These are phyloP conservation scores for Saccharomyces hybrid DNA, from an alignment of 1,139 yeast species.

Conservation along the genomic window DNA sequence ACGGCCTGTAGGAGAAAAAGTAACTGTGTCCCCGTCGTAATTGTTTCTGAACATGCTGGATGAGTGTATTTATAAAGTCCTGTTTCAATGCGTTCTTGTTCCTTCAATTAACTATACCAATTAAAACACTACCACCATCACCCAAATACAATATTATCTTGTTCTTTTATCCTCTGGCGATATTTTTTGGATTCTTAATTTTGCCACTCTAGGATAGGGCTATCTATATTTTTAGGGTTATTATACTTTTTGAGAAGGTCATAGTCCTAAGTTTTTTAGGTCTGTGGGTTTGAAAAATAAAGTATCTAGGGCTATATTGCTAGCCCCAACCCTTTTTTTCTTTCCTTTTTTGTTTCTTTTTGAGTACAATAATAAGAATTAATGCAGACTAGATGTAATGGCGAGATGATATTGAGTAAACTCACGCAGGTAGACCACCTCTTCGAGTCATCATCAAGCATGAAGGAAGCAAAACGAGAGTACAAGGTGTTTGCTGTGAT, in stretches of 20 bases:
- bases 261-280: too few relatives aligned
- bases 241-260: not conserved
- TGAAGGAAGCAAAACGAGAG: not conserved
- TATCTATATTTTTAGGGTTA: too few relatives aligned
- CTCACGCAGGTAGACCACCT: not conserved
- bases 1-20: constrained; percentile 96
- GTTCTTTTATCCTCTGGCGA: not conserved
- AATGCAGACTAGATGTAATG: not conserved
- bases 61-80: not conserved
- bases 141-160: not conserved
- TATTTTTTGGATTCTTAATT: not conserved
- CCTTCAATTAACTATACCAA: not conserved
- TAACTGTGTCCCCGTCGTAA: constrained; percentile 95
- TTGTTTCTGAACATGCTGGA: constrained; percentile 75
- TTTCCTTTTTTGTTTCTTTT: not conserved
- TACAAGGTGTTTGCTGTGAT: not conserved
- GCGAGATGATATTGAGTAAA: not conserved
- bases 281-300: too few relatives aligned
- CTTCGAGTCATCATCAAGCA: not conserved
- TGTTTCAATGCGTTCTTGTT: not conserved
- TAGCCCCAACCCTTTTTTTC: not conserved
- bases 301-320: not conserved
- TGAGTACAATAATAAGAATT: not conserved
- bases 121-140: not conserved
- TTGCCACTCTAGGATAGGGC: not conserved